Conservation (phyloP, 2,329 filamentous ascomycete species). For the Exophiala phaeomuriformis region DNA sequence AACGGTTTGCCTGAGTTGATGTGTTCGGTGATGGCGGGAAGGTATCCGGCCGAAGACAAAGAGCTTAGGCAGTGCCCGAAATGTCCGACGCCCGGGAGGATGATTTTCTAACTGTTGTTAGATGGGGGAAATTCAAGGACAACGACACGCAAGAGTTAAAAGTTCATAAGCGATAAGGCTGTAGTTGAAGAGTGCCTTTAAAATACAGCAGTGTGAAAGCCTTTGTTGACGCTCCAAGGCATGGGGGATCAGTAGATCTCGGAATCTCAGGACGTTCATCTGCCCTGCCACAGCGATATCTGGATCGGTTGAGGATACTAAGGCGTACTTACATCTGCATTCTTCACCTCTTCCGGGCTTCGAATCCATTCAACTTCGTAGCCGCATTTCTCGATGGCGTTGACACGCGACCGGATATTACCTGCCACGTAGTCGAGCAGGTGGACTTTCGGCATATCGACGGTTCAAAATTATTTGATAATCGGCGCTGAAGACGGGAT, state of each 20-base stretch:
- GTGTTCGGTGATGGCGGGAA: constrained; percentile 73
- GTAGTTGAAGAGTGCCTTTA: no score
- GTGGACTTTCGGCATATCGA: constrained; percentile 38
- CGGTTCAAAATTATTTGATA: not conserved
- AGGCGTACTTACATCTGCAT: constrained; percentile 62
- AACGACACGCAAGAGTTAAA: not conserved
- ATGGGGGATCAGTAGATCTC: not conserved
- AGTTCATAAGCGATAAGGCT: not conserved
- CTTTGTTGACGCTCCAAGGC: not conserved
- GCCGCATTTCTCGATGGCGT: constrained; percentile 93
- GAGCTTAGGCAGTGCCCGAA: constrained; percentile 93
- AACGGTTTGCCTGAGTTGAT: constrained; percentile 91
- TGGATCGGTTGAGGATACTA: not conserved
- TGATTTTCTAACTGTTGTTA: constrained; percentile 62
- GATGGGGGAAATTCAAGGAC: not conserved
- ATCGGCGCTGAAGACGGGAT: no score
- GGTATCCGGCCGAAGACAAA: constrained; percentile 71
- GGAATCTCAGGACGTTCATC: no score
- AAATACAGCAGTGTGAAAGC: not conserved
- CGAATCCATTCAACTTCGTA: constrained; percentile 90
- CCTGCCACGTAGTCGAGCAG: constrained; percentile 82
- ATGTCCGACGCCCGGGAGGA: constrained; percentile 92
- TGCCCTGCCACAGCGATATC: no score
- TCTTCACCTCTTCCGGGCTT: constrained; percentile 71
- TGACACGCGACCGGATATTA: constrained; percentile 87